Evolutionary conservation across 164 flowering plant species (phyloP).

Genomic region (Paratinospora sagittata): DNA sequence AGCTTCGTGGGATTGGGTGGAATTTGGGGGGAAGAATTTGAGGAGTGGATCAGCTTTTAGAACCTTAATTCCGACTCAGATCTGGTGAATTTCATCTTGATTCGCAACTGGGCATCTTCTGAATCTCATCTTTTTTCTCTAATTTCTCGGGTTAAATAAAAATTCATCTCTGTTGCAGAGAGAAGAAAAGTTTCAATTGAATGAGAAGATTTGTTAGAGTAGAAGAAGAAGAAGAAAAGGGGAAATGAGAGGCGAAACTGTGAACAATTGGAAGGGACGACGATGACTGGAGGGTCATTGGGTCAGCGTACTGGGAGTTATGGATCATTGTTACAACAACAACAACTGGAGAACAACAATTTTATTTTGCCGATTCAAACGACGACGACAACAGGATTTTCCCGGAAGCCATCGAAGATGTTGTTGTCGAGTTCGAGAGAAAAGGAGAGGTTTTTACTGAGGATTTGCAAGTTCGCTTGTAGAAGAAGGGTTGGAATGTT

Average conservation of each 20-base stretch:
- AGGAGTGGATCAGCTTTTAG: too few relatives aligned
- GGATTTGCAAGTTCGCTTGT: slow-evolving; percentile 37
- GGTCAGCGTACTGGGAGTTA: slow-evolving; percentile 64
- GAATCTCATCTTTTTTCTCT: too few relatives aligned
- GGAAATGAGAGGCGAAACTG: slow-evolving; percentile 37
- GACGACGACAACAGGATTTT: slow-evolving; percentile 6
- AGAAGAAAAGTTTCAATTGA: slow-evolving; percentile 10
- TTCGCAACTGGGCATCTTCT: too few relatives aligned
- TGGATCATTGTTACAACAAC: slow-evolving; percentile 61
- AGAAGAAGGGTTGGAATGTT: slow-evolving; percentile 59
- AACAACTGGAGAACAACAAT: slow-evolving; percentile 27
- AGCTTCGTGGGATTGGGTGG: too few relatives aligned
- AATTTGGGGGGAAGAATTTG: too few relatives aligned
- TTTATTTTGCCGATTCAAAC: slow-evolving; percentile 27
- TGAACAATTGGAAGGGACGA: slow-evolving; percentile 31
- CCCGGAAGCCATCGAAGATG: slow-evolving; percentile 48
- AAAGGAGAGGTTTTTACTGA: slow-evolving; percentile 45
- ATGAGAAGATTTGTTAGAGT: slow-evolving; percentile 28
- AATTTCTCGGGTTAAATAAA: too few relatives aligned
- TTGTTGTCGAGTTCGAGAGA: slow-evolving; percentile 39
- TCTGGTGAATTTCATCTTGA: too few relatives aligned
- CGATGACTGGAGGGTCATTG: slow-evolving; percentile 85
- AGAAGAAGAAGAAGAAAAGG: slow-evolving; percentile 24
- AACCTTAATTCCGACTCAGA: too few relatives aligned
- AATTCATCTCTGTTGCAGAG: too few relatives aligned